Percentiles rank a stretch among this genome's conserved stretches.
These are phyloP conservation scores for Linum tenue DNA, from an alignment of 345 rosid genomes.

Conservation along the genomic window DNA sequence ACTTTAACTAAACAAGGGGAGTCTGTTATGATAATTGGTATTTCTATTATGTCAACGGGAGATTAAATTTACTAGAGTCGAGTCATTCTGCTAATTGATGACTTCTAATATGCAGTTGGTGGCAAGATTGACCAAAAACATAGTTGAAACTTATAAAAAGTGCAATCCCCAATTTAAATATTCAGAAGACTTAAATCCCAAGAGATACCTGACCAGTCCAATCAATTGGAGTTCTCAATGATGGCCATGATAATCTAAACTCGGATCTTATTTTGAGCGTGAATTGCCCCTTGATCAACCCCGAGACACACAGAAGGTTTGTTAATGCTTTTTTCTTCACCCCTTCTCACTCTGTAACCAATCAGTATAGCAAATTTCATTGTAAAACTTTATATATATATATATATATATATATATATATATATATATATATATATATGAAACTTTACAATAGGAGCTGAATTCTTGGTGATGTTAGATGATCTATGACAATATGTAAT, in stretches of 20 bases:
- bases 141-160: constrained; percentile 75
- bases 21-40: too few relatives aligned
- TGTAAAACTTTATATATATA: neutral
- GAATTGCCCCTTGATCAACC: constrained; percentile 59
- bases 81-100: neutral
- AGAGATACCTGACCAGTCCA: constrained; percentile 95
- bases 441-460: neutral
- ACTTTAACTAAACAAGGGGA: too few relatives aligned
- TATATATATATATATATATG: too few relatives aligned
- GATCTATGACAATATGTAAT: neutral
- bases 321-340: constrained; percentile 15
- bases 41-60: too few relatives aligned
- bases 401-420: too few relatives aligned
- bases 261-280: constrained; percentile 90
- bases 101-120: constrained; percentile 52
- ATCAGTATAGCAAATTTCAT: neutral
- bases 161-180: constrained; percentile 88
- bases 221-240: constrained; percentile 80
- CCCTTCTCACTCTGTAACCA: neutral
- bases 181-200: constrained; percentile 88
- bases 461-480: neutral
- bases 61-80: too few relatives aligned
- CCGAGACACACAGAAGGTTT: constrained; percentile 75
- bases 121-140: constrained; percentile 70
- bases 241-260: constrained; percentile 88